A percentile compares a stretch with the other conserved stretches of the same genome.
Evolutionary conservation across 768 basidiomycete species (phyloP).

Genomic region (Tulasnella sp.): DNA sequence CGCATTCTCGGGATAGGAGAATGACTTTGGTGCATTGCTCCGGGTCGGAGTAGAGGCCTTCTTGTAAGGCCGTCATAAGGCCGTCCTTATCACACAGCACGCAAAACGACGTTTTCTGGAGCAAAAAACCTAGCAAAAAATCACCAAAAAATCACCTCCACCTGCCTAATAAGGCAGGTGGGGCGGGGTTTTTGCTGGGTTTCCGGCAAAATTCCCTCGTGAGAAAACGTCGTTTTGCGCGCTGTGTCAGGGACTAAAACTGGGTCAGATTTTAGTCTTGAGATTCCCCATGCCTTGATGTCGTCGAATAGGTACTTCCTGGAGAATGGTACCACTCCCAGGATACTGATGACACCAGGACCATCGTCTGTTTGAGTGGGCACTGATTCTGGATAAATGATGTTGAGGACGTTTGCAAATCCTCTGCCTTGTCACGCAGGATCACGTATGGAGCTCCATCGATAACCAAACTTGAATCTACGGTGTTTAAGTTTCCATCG

Average conservation of each 20-base stretch:
- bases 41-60: background rate
- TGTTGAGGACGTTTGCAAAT: background rate
- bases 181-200: too few relatives aligned
- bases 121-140: too few relatives aligned
- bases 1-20: background rate
- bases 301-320: background rate
- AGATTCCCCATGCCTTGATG: background rate
- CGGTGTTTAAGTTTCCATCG: background rate
- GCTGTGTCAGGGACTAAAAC: background rate
- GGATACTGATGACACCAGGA: background rate
- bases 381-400: background rate
- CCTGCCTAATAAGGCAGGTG: too few relatives aligned
- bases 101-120: too few relatives aligned
- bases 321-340: background rate
- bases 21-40: background rate
- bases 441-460: background rate
- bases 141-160: too few relatives aligned
- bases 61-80: background rate
- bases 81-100: too few relatives aligned
- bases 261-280: background rate
- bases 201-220: too few relatives aligned
- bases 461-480: background rate
- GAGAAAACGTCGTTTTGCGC: too few relatives aligned
- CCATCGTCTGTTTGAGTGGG: background rate
- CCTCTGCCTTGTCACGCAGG: background rate